Base-by-base conservation (phyloP, 768 basidiomycete genomes). In the Megacollybia marginata region DNA sequence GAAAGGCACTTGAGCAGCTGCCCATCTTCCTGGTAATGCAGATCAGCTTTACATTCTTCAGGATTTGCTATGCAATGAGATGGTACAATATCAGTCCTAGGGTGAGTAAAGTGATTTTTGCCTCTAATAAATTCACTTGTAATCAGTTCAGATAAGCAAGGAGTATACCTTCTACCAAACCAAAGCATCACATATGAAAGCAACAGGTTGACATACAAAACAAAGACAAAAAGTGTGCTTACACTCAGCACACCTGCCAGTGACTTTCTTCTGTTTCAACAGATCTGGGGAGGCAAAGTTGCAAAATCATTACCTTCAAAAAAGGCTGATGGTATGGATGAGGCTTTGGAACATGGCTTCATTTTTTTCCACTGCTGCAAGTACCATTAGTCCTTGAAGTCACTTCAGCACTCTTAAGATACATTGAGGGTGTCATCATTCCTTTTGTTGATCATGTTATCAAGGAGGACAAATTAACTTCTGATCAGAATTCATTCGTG, bases 151-250 rank as follows among this genome's bases (percentile, higher is more conserved):
- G n/a, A n/a, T n/a, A n/a, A n/a, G n/a, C n/a, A n/a, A n/a, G n/a
- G n/a, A n/a, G n/a, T n/a, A n/a, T n/a, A n/a, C n/a, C n/a, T n/a
- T n/a, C n/a, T n/a, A n/a, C n/a, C n/a, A n/a, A n/a, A n/a, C n/a
- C n/a, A n/a, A n/a, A n/a, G n/a, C n/a, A n/a, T n/a, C n/a, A n/a
- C n/a, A n/a, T n/a, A n/a, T n/a, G n/a, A n/a, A n/a, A n/a, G n/a
- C n/a, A n/a, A n/a, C n/a, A n/a, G n/a, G n/a, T n/a, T n/a, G n/a
- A n/a, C n/a, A n/a, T n/a, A n/a, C n/a, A n/a, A n/a, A n/a, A n/a
- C n/a, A 52, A 60, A 43, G 59, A 61, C 28, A 53, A 61, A 43
- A 61, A 58, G 47, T 48, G 46, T 7, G 57, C 58, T 0, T 62
- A 44, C 36, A 62, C 59, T 6, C 12, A 50, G 52, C 16, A n/a